Evolutionary conservation across 257 asterid species (phyloP), one percentile per base, ranked within the genome.

Genomic region (Rauvolfia tetraphylla): DNA sequence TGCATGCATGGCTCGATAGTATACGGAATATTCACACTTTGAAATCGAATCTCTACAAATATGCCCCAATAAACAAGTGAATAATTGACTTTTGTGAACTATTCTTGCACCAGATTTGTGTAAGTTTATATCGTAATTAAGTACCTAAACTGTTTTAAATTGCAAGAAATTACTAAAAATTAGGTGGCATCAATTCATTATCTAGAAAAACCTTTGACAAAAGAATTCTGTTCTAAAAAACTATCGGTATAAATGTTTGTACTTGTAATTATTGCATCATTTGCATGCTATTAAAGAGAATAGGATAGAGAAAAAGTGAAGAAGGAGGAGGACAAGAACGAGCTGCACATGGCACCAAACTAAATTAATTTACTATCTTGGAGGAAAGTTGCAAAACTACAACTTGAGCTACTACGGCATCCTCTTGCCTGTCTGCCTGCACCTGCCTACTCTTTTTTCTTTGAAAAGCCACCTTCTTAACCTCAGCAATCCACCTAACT

Each of bases 281-380:
- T 34, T 51, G 23, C 68, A 72, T 31, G 42, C 38, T 27, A 62
- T 3, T 29, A 44, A 51, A 11, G 65, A 41, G 27, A 5, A 73
- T 49, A 25, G 0, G 11, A 62, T 22, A 34, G 12, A 13, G 8
- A 34, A 27, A 49, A 13, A 3, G 46, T 3, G 23, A 27, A 38
- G 17, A 6, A 36, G 31, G 22, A 41, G 41, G 27, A 72, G 42
- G 38, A 57, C 36, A 63, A 63, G 39, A 72, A 73, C 46, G 75
- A 79, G 75, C 39, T 38, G 78, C 78, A 63, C 78, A 79, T 72
- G 82, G 78, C 78, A 51, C 75, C 74, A 73, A 38, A 41, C 54
- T 53, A 69, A 59, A 59, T 36, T 71, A 57, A 69, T 41, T 46
- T 46, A 46, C n/a, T 46, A 41, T 14, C 27, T 71, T 61, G 20